A percentile compares a stretch with the other conserved stretches of the same genome.
Evolutionary conservation across 2,329 filamentous ascomycete species (phyloP).

Genomic region (Fusarium sp.): DNA sequence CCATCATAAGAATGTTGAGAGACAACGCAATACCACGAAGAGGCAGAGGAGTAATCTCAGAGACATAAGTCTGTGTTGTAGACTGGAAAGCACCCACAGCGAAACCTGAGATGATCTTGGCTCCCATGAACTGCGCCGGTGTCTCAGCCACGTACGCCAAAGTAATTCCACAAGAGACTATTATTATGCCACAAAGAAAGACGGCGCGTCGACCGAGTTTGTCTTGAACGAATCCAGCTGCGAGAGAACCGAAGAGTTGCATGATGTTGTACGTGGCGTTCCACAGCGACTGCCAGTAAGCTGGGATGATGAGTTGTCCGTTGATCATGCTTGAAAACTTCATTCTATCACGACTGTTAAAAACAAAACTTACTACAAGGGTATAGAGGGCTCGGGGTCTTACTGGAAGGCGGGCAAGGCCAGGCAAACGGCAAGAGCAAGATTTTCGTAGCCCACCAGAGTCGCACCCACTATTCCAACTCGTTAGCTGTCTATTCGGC

Average conservation of each 20-base stretch:
- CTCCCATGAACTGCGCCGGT: constrained; percentile 24
- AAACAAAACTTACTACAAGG: too few relatives aligned
- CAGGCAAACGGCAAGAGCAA: constrained; percentile 15
- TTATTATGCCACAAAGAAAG: constrained; percentile 4
- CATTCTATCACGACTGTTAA: constrained; percentile 2
- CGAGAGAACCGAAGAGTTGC: constrained; percentile 14
- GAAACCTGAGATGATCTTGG: constrained; percentile 25
- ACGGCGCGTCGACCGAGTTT: constrained; percentile 14
- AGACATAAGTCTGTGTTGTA: constrained; percentile 25
- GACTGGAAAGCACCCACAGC: constrained; percentile 22
- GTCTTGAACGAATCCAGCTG: constrained; percentile 14
- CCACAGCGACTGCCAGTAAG: constrained; percentile 26
- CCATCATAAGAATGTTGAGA: constrained; percentile 15
- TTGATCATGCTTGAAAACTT: constrained; percentile 10
- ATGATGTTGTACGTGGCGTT: constrained; percentile 13
- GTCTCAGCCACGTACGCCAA: constrained; percentile 16
- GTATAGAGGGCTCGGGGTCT: too few relatives aligned
- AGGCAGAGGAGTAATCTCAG: constrained; percentile 14
- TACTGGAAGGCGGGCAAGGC: constrained; percentile 22
- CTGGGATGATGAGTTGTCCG: constrained; percentile 17
- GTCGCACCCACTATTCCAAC: constrained; percentile 4
- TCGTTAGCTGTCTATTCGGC: background rate
- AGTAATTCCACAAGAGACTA: constrained; percentile 1
- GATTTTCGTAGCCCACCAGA: constrained; percentile 22
- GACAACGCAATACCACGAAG: constrained; percentile 21